Evolutionary conservation across 768 basidiomycete species (phyloP), one percentile per base, ranked within the genome.

Genomic region (Tulasnella sp.): DNA sequence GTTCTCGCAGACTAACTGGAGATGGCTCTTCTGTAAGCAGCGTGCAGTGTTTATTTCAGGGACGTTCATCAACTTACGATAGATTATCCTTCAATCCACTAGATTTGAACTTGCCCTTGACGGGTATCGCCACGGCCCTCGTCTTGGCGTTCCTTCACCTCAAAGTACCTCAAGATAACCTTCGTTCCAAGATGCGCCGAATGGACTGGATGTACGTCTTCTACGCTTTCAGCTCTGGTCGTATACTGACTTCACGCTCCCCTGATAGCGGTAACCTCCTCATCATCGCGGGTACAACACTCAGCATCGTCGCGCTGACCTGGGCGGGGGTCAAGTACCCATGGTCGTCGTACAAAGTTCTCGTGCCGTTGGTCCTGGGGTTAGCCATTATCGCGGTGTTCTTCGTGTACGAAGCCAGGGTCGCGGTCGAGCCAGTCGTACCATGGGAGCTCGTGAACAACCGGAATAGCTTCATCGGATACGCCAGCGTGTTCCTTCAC

Each of bases 11-110:
- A 79, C 78, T 1, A 72, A 76, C 34, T 83, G 83, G 82, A 75
- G 82, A 65, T 83, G 83, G 83, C 76, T 83, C 19, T 32, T 32
- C 83, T 81, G 63, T 83, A n/a, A n/a, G n/a, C n/a, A n/a, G n/a
- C 22, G 11, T 62, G 8, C 59, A 8, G 22, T 8, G n/a, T 47
- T 12, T n/a, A 12, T 47, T n/a, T n/a, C n/a, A n/a, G n/a, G 22
- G 83, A 83, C 67, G 83, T 80, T 83, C 22, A 59, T 80, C 72
- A 36, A 1, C 0, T 44, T 40, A 52, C 4, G 22, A 36, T 65
- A 6, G 7, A 17, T 22, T 26, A 44, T 69, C 22, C 19, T 35
- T 11, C 66, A 29, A 39, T 4, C 32, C 17, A 12, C 36, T 8
- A 82, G 82, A 83, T 68, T 76, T 84, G 72, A 84, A 84, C 67